A percentile compares a stretch with the other conserved stretches of the same genome.
Conservation (phyloP, 371 early-diverging fungal species). For the Mortierella sp. region DNA sequence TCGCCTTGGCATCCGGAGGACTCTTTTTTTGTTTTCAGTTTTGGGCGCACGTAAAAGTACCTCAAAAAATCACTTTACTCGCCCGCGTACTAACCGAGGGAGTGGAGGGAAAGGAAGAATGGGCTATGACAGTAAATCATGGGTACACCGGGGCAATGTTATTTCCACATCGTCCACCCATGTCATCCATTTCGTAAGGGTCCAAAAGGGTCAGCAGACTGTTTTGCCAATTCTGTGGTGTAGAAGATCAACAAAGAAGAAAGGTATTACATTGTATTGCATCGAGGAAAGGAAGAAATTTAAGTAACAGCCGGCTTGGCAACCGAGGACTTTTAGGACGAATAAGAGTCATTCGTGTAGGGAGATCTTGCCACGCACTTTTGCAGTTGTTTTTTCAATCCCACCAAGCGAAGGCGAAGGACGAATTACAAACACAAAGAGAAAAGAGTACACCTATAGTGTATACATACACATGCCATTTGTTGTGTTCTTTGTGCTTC, state of each 20-base stretch:
- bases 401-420: too few species aligned
- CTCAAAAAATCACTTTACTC: background rate
- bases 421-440: too few species aligned
- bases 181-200: background rate
- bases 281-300: background rate
- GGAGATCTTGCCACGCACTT: background rate
- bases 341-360: background rate
- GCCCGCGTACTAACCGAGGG: background rate
- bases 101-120: background rate
- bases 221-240: background rate
- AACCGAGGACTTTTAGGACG: background rate
- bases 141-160: background rate
- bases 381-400: background rate
- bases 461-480: too few species aligned
- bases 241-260: background rate
- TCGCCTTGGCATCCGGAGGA: background rate
- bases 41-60: background rate
- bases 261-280: background rate
- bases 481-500: too few species aligned
- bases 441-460: too few species aligned
- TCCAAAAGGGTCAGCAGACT: background rate
- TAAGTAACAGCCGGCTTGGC: background rate
- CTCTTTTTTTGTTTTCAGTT: background rate
- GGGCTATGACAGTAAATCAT: background rate
- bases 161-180: background rate